Evolutionary conservation across 129 eudicot genomes (phyloP), one percentile per base, ranked within the genome.

Genomic region (Helianthus tuberosus): DNA sequence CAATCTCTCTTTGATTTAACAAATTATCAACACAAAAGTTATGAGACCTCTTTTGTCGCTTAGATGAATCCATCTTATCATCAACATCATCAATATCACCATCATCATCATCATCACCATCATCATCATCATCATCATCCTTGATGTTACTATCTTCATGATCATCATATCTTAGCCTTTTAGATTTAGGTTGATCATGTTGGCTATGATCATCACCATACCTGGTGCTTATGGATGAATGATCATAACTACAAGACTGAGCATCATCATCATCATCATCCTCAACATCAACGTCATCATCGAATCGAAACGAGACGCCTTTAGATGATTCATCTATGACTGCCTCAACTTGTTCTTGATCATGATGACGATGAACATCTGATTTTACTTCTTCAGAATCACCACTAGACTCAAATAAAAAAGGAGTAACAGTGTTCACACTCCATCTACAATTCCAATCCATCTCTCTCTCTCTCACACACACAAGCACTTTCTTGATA

Each of bases 241-340:
- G 73, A 76, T 69, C 85, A 71, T 76, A 81, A 52, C 85, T 81
- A 7, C 77, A 76, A 61, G 75, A 80, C 70, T 82, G 64, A 9
- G 82, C 84, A 72, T 68, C 81, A 71, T 76, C 79, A 58, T 76
- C 64, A 15, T 59, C 58, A 29, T 52, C 66, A 29, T 50, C 73
- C 25, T 27, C 69, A 64, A 36, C 74, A 55, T 44, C 49, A 8
- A 44, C 16, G 2, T 25, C 69, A 6, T 69, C 57, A 32, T 81
- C 50, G n/a, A 51, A 71, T 47, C 29, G 44, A 68, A 44, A 75
- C 4, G 15, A 62, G 5, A 66, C 27, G 53, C 43, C 68, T 65
- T 71, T 17, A 17, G 27, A 23, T 50, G 27, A 23, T 50, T 17
- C 70, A 74, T 67, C 74, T 44, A 70, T 63, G 25, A 15, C 51